Evolutionary conservation across 2,329 filamentous ascomycete species (phyloP), one percentile per base, ranked within the genome.

Genomic region (Xylariaceae sp.): DNA sequence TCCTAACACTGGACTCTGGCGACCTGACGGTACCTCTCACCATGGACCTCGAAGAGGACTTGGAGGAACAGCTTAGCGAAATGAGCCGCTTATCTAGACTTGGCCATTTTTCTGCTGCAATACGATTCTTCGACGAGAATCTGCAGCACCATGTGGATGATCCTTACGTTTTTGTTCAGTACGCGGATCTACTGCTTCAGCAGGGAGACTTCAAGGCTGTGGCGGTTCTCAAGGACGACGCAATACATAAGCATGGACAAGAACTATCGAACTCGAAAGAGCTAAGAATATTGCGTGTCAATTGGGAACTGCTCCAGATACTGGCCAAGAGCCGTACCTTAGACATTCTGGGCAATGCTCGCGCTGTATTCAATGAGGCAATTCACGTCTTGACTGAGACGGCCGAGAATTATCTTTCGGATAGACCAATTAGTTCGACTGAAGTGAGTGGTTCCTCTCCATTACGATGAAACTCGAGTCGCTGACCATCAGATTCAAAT

Each of bases 131-230:
- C 43, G 19, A 45, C 4, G 47, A 59, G 16, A 55, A 63, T 8
- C 48, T 69, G 10, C 49, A 49, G n/a, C 50, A 59, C 5, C 58
- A 67, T 49, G 40, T 62, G 1, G 51, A 61, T 19, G 60, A 61
- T 16, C 63, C 65, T 2, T 63, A 65, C 19, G 52, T 68, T 0
- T 53, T 67, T 3, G 53, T 67, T 10, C 63, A 58, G 16, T 68
- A 66, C 18, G 62, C 62, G 10, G 65, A 67, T n/a, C 47, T 67
- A 19, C 51, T 69, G 4, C 54, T 66, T 16, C 54, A 63, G 37
- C 63, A 65, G 47, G 65, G 65, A 6, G 63, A 68, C 32, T 67
- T 66, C 40, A 60, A 55, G 18, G 40, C 55, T 18, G 46, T 61
- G 19, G 49, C 55, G 1, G 26, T 57, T 2, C 47, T 66, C 2